phyloP scores from a whole-genome alignment of 257 asterid genomes.

The Pogostemon cablin region DNA sequence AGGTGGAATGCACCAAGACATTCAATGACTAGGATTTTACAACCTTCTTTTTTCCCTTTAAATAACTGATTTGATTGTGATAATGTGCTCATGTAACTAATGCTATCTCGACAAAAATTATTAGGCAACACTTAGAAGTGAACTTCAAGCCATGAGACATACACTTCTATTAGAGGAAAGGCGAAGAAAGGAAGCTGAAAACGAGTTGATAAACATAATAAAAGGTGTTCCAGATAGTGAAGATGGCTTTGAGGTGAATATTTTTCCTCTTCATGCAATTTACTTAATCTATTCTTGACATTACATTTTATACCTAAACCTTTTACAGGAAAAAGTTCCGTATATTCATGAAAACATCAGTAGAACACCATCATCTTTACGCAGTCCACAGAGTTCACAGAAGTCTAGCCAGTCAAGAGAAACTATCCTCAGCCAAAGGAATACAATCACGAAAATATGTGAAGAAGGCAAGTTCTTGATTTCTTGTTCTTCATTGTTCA shows the following conservation, averaged over 20 bases:
- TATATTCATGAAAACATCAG: slow-evolving; percentile 53
- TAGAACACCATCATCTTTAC: slow-evolving; percentile 47
- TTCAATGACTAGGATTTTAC: background rate
- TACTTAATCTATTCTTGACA: slow-evolving; percentile 7
- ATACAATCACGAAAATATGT: slow-evolving; percentile 79
- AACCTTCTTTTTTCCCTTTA: background rate
- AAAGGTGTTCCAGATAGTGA: slow-evolving; percentile 80
- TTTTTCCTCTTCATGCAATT: slow-evolving; percentile 20
- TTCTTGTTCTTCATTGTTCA: background rate
- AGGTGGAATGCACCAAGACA: slow-evolving; percentile 11
- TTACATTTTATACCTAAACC: slow-evolving; percentile 14
- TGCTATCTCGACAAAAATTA: slow-evolving; percentile 21
- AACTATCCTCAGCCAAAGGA: slow-evolving; percentile 65
- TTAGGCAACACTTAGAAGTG: slow-evolving; percentile 56
- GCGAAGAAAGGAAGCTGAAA: slow-evolving; percentile 73
- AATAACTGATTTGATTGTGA: slow-evolving; percentile 28
- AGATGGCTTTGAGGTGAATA: slow-evolving; percentile 82
- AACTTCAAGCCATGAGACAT: slow-evolving; percentile 56
- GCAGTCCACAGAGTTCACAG: slow-evolving; percentile 37
- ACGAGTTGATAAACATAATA: slow-evolving; percentile 56
- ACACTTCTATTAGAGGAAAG: slow-evolving; percentile 67
- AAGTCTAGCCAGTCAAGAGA: slow-evolving; percentile 58
- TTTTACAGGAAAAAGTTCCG: slow-evolving; percentile 75
- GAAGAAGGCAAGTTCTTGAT: slow-evolving; percentile 76
- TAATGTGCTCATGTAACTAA: slow-evolving; percentile 21